Evolutionary conservation across 192 early-diverging fungal genomes (phyloP), one percentile per base, ranked within the genome.

Genomic region (Rhizophagus clarus): DNA sequence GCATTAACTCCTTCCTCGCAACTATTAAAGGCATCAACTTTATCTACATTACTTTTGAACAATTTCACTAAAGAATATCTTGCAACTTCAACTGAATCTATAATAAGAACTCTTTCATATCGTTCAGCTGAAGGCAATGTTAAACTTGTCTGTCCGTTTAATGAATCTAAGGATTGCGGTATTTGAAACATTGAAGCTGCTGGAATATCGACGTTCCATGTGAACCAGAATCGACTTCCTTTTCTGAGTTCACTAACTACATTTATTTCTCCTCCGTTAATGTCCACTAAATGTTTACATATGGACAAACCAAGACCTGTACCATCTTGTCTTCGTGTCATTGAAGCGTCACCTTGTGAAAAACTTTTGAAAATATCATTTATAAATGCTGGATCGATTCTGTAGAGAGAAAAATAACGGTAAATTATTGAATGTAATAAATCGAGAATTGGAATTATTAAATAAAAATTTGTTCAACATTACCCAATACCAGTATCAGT

Each of bases 271-370:
- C 94, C 94, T 12, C 91, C 92, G 47, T 92, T 88, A 79, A 94
- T 86, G 82, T 89, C 86, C n/a, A 91, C 88, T 11, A 96, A 83
- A 62, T 90, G 87, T 81, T 92, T 91, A 61, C 89, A 92, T 62
- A 96, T 96, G 40, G 89, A 89, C 34, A 96, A 86, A 0, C 94
- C 94, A 22, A 96, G 85, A 1, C 95, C 94, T 8, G 92, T 92
- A 32, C 93, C 93, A 34, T 92, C 92, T 77, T 92, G 94, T 72
- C 88, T 88, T 67, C 91, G 87, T 8, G 91, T 92, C 40, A 90
- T 92, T 26, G 91, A 87, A 12, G 88, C 87, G 24, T 94, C 92
- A 10, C 88, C 90, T 82, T 94, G 94, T 14, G 88, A 80, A 83
- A 93, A 96, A 49, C 89, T 89, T 63, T 92, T 88, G 72, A 93